Conservation (phyloP, 768 basidiomycete species). For the Asterophora lycoperdoides region DNA sequence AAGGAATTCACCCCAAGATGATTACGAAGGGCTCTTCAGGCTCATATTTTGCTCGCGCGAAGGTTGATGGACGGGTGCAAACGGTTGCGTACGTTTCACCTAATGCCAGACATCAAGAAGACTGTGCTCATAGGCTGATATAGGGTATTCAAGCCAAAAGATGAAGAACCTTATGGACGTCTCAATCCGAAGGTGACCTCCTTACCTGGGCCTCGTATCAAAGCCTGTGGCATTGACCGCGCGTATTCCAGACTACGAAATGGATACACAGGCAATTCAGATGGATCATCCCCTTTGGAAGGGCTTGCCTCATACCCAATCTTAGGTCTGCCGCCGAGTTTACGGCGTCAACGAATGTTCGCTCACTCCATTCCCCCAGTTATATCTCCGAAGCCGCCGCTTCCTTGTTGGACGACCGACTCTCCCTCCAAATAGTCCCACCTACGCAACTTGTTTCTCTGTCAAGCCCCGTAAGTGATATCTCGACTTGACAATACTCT, state of each 20-base stretch:
- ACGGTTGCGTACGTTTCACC: constrained; percentile 68
- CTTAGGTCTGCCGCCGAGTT: constrained; percentile 58
- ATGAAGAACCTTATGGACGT: constrained; percentile 84
- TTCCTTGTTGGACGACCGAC: constrained; percentile 71
- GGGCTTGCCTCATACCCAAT: constrained; percentile 86
- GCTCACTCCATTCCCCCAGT: constrained; percentile 32
- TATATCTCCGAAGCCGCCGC: constrained; percentile 91
- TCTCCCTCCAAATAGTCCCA: constrained; percentile 79
- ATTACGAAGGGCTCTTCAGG: constrained; percentile 87
- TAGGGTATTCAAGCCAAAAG: constrained; percentile 90
- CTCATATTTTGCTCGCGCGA: constrained; percentile 87
- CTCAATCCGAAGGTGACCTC: constrained; percentile 74
- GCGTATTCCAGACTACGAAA: constrained; percentile 63
- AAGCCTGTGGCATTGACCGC: background rate
- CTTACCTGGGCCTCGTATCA: background rate
- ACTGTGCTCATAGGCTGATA: background rate
- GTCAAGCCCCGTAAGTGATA: constrained; percentile 58
- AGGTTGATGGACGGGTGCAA: constrained; percentile 68
- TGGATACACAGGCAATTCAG: constrained; percentile 87
- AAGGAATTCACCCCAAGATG: constrained; percentile 87
- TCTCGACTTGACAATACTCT: background rate
- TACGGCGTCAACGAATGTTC: background rate
- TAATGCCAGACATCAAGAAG: background rate
- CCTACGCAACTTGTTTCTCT: constrained; percentile 80
- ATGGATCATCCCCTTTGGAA: constrained; percentile 88